phyloP scores from a whole-genome alignment of 371 early-diverging fungal genomes.

The Mucor circinelloides region DNA sequence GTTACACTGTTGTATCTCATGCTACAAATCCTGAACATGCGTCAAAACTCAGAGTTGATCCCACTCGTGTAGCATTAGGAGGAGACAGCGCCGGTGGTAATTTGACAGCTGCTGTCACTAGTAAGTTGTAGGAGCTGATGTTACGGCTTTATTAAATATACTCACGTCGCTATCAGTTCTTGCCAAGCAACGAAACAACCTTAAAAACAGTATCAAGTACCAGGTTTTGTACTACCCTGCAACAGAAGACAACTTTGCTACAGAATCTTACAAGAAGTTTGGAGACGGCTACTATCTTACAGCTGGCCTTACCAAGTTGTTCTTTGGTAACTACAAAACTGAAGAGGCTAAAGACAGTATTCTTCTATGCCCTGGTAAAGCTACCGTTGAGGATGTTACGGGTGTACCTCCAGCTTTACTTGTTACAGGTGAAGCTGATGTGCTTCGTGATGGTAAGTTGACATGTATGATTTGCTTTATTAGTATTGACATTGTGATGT shows the following conservation, averaged over 20 bases:
- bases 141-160: neutral
- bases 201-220: constrained; percentile 1
- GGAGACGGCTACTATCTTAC: neutral
- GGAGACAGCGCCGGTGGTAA: constrained; percentile 45
- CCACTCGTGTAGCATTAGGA: constrained; percentile 24
- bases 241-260: neutral
- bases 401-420: constrained; percentile 23
- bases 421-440: constrained; percentile 17
- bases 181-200: constrained; percentile 5
- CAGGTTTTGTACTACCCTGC: constrained; percentile 16
- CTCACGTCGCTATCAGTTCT: constrained; percentile 2
- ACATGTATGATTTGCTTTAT: neutral
- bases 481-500: no score
- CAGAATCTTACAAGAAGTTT: constrained; percentile 6
- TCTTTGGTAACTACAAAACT: neutral
- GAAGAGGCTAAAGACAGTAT: neutral
- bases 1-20: constrained; percentile 24
- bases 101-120: constrained; percentile 29
- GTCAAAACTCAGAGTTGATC: constrained; percentile 15
- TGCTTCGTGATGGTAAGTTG: constrained; percentile 9
- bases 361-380: neutral
- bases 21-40: constrained; percentile 20
- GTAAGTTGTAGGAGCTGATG: constrained; percentile 8
- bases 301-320: neutral
- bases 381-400: neutral